A percentile compares a stretch with the other conserved stretches of the same genome.
These are phyloP conservation scores for Coemansia sp. DNA, from an alignment of 371 early-diverging fungal species.

Conservation along the genomic window DNA sequence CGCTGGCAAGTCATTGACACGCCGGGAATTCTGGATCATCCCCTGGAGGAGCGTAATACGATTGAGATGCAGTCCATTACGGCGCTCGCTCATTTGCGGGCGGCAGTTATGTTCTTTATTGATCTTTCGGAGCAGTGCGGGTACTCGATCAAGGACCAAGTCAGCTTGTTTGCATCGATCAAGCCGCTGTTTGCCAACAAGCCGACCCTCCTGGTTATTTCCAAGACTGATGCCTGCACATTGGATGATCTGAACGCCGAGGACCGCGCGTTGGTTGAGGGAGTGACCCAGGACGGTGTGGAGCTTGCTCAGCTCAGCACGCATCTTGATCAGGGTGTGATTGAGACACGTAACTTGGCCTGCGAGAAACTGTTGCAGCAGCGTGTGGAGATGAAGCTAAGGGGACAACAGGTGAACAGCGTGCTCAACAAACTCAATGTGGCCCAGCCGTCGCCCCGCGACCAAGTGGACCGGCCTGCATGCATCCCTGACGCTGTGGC, in stretches of 20 bases:
- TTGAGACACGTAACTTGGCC: conserved; percentile 90
- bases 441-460: conserved; percentile 84
- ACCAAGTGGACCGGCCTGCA: conserved; percentile 79
- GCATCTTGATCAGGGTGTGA: conserved; percentile 93
- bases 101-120: conserved; percentile 98
- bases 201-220: conserved; percentile 94
- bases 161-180: conserved; percentile 92
- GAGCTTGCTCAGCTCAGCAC: conserved; percentile 84
- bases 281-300: conserved; percentile 72
- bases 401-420: conserved; percentile 84
- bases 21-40: conserved; percentile 99
- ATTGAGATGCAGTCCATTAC: conserved; percentile 99
- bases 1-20: conserved; percentile 99
- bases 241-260: conserved; percentile 77
- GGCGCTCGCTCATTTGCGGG: conserved; percentile 98
- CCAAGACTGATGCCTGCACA: conserved; percentile 94
- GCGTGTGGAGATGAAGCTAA: conserved; percentile 95
- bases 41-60: conserved; percentile 98
- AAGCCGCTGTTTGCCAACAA: conserved; percentile 99
- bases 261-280: conserved; percentile 74
- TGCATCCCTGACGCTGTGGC: conserved; percentile 79
- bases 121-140: conserved; percentile 99
- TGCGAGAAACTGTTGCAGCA: conserved; percentile 91
- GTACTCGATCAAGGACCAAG: conserved; percentile 94
- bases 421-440: conserved; percentile 95